Base-by-base conservation (phyloP, 257 asterid species). In the Lycium ferocissimum region DNA sequence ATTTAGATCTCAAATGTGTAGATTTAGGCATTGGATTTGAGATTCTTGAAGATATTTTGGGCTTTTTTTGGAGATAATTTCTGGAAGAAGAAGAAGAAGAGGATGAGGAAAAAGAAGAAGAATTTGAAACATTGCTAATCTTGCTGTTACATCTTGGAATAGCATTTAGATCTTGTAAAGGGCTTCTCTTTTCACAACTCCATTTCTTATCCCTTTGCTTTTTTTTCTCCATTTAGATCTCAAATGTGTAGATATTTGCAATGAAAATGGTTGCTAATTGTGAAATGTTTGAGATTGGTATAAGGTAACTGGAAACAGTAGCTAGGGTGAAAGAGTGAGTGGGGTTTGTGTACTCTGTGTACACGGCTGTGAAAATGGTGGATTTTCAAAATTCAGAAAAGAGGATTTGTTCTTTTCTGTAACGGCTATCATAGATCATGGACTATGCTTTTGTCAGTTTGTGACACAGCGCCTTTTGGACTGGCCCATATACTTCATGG, bases 111-210 rank as follows among this genome's bases (percentile, higher is more conserved):
- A 62, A 40, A 76, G 79, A 15, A 12, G 88, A 82, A 45, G 88
- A 84, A 47, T 89, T 73, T 66, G 81, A 78, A 80, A 75, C 66
- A 45, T 84, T 79, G 86, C 56, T 85, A n/a, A 54, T 65, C 14
- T 35, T 73, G 83, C 59, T 85, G 20, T 17, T 83, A 82, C 58
- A 85, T 80, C 86, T 89, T 62, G 84, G 88, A 80, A 83, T 82
- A 20, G 86, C 80, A 88, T 87, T 91, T 83, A 91, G 87, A 88
- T 87, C 83, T 82, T 87, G 91, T 38, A 91, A 83, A 5, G 92
- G 92, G 51, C 86, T 88, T 85, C 90, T 86, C 83, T 81, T 86
- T 53, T 83, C 61, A 81, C 40, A 65, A 43, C 80, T 83, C 79
- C 71, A 35, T 13, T 83, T 53, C 65, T 65, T 62, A 76, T 65